Evolutionary conservation across 164 flowering plant species (phyloP), one percentile per base, ranked within the genome.

Genomic region (Kingdonia uniflora): DNA sequence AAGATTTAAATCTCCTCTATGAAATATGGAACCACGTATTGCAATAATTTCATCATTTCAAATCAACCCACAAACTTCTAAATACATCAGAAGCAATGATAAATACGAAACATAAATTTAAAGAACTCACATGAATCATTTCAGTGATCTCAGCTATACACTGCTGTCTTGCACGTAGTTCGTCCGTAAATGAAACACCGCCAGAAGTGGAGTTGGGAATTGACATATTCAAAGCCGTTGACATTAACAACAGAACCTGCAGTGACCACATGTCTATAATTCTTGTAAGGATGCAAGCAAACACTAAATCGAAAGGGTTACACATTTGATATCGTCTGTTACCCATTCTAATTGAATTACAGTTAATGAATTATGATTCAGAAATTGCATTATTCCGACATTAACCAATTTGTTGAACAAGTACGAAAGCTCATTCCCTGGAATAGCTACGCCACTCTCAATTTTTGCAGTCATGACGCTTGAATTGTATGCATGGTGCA

Each of bases 161-260:
- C 56, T 82, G 95, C 53, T 86, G 95, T 56, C 89, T 76, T 38
- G 74, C 19, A 43, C 95, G 89, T 22, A 82, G 52, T 23, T 82
- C 91, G 19, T 61, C 56, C 47, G 77, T 35, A 52, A 74, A 42
- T 22, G 64, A 66, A 29, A 61, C 65, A 2, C 42, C 57, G 48
- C 50, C 71, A 46, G 71, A 43, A 24, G 67, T 54, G 17, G 66
- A 45, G 46, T 59, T 66, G 11, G 81, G 67, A 38, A 77, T 13
- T 20, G 73, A 62, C 40, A 76, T 41, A 71, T 81, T 74, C 60
- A 88, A 69, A 58, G 99, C 94, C 21, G 87, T 74, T 38, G 95
- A 85, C 99, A 92, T 88, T 69, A 92, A 73, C 68, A 92, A 70
- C 24, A 92, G 59, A 55, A 92, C 80, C 99, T 92, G 89, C 72